Conservation (phyloP, 163 green algal species). For the Chlamydomonas reinhardtii region DNA sequence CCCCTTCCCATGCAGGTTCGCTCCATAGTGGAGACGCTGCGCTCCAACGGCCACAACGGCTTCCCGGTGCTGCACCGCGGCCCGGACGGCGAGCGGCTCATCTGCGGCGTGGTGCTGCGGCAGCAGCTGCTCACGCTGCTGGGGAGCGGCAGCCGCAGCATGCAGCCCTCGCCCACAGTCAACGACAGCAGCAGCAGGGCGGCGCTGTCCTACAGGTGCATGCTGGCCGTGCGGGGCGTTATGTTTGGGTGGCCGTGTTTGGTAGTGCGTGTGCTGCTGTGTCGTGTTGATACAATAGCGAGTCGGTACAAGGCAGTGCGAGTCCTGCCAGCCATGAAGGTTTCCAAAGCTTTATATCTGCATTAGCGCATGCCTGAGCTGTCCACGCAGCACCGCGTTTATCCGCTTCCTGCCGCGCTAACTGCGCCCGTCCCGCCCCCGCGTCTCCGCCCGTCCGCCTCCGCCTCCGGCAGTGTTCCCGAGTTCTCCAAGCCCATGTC, state of each 20-base stretch:
- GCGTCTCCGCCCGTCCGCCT: neutral
- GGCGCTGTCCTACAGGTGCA: conserved; percentile 48
- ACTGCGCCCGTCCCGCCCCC: too few relatives aligned
- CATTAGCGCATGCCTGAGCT: too few relatives aligned
- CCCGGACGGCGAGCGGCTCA: conserved; percentile 51
- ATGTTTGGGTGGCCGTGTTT: too few relatives aligned
- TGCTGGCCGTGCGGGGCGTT: too few relatives aligned
- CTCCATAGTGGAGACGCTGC: conserved; percentile 69
- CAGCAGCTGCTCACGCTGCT: conserved; percentile 75
- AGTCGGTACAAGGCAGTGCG: too few relatives aligned
- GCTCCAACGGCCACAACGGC: conserved; percentile 75
- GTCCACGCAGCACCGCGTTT: too few relatives aligned
- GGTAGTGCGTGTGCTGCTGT: neutral
- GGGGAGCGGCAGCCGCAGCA: conserved; percentile 47
- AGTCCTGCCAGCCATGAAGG: too few relatives aligned
- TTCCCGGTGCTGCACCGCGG: conserved; percentile 77
- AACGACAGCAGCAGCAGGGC: conserved; percentile 42
- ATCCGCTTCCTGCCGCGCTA: too few relatives aligned
- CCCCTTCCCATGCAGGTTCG: conserved; percentile 36
- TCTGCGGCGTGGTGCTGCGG: conserved; percentile 72
- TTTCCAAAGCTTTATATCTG: too few relatives aligned
- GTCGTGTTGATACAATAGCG: too few relatives aligned
- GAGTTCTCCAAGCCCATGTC: conserved; percentile 84
- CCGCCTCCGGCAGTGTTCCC: conserved; percentile 46
- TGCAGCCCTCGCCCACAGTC: conserved; percentile 61